Evolutionary conservation across 768 basidiomycete genomes (phyloP).

Genomic region (Candolleomyces aberdarensis): DNA sequence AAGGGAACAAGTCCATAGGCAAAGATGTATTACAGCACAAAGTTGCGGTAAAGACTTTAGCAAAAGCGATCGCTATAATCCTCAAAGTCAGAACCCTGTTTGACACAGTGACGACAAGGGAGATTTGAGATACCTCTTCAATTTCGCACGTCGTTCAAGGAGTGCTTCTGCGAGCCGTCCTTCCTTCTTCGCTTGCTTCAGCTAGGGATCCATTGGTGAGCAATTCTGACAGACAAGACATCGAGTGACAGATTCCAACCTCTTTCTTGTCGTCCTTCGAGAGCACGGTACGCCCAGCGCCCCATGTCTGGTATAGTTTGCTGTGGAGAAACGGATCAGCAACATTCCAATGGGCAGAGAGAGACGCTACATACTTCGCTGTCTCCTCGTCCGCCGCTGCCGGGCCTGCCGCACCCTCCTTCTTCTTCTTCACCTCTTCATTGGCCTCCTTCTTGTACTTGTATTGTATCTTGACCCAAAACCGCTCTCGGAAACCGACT

Average conservation of each 20-base stretch:
- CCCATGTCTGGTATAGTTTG: conserved; percentile 75
- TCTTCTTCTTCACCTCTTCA: conserved; percentile 74
- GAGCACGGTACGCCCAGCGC: conserved; percentile 69
- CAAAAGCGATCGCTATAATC: conserved; percentile 48
- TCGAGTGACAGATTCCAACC: conserved; percentile 34
- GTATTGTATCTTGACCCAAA: conserved; percentile 86
- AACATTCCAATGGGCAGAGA: not conserved
- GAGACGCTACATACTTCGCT: conserved; percentile 56
- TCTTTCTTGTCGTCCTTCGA: conserved; percentile 72
- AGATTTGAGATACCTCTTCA: conserved; percentile 63
- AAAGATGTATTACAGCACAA: too few relatives aligned
- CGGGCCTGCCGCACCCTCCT: conserved; percentile 50
- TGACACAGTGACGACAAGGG: not conserved
- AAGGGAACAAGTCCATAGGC: too few relatives aligned
- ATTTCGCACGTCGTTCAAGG: conserved; percentile 79
- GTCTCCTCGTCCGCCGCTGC: conserved; percentile 66
- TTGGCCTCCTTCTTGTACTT: conserved; percentile 85
- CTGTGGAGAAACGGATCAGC: conserved; percentile 8
- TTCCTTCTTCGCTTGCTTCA: conserved; percentile 77
- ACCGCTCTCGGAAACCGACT: conserved; percentile 82
- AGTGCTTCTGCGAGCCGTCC: conserved; percentile 79
- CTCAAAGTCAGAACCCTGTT: not conserved
- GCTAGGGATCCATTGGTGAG: conserved; percentile 32
- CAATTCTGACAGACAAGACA: conserved; percentile 1
- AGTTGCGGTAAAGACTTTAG: conserved; percentile 20